Percentiles rank a stretch among this genome's conserved stretches.
These are phyloP conservation scores for Cryptococcus sp. DNA, from an alignment of 1,284 basidiomycete species.

Conservation along the genomic window DNA sequence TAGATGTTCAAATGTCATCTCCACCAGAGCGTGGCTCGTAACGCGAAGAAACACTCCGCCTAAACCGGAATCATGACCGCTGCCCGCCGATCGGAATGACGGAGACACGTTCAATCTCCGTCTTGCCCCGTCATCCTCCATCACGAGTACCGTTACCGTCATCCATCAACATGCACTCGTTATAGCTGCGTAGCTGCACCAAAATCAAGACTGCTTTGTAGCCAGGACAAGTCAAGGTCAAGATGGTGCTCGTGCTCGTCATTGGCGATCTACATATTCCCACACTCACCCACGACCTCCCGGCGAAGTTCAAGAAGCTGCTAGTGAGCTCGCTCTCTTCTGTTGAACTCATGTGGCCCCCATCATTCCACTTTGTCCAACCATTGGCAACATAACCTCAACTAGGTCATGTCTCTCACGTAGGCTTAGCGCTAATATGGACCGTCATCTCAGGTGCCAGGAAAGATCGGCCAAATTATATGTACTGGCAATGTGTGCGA, in stretches of 20 bases:
- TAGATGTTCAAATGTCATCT: too few relatives aligned
- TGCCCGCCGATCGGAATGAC: too few relatives aligned
- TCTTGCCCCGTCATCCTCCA: too few relatives aligned
- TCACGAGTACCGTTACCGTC: too few relatives aligned
- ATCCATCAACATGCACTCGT: background rate
- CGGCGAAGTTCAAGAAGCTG: slow-evolving; percentile 95
- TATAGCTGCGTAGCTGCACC: too few relatives aligned
- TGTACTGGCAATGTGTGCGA: slow-evolving; percentile 98
- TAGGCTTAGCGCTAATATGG: background rate
- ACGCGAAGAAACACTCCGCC: too few relatives aligned
- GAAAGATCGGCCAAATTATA: slow-evolving; percentile 97
- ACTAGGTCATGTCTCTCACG: background rate
- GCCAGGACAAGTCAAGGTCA: slow-evolving; percentile 1
- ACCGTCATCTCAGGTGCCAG: slow-evolving; percentile 61
- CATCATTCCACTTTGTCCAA: too few relatives aligned
- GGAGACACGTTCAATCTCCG: too few relatives aligned
- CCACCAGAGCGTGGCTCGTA: too few relatives aligned
- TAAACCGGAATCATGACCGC: too few relatives aligned
- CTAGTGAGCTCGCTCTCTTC: slow-evolving; percentile 59
- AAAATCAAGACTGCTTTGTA: too few relatives aligned
- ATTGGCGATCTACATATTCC: slow-evolving; percentile 96
- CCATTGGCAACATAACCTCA: too few relatives aligned
- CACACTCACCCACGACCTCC: slow-evolving; percentile 80
- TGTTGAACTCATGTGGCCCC: background rate
- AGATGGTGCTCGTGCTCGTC: slow-evolving; percentile 83